Evolutionary conservation across 2,329 filamentous ascomycete genomes (phyloP).

Genomic region (Hypoxylon sp.): DNA sequence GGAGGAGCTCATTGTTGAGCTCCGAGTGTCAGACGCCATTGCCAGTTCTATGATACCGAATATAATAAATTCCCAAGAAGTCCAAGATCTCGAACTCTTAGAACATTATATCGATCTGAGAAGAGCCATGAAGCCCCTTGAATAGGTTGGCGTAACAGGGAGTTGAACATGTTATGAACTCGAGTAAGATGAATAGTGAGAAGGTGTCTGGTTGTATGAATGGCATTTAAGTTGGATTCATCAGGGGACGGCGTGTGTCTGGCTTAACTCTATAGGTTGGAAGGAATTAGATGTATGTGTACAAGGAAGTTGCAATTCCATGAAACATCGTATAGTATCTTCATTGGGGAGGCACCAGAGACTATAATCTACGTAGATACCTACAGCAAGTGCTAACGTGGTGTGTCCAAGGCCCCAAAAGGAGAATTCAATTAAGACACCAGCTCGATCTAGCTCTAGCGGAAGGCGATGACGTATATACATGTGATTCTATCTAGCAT

Average conservation of each 20-base stretch:
- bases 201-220: background rate
- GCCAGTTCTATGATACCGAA: conserved; percentile 34
- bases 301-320: conserved; percentile 3
- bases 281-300: background rate
- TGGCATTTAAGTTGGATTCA: background rate
- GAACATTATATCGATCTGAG: conserved; percentile 26
- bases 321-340: background rate
- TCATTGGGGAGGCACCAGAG: background rate
- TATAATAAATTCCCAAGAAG: conserved; percentile 43
- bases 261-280: background rate
- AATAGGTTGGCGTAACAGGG: conserved; percentile 3
- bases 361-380: background rate
- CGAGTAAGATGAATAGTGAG: conserved; percentile 3
- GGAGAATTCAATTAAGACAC: too few relatives aligned
- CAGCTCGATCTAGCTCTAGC: too few relatives aligned
- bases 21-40: conserved; percentile 40
- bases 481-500: background rate
- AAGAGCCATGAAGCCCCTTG: conserved; percentile 19
- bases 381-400: too few relatives aligned
- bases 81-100: conserved; percentile 34
- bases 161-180: background rate
- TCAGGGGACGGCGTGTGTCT: background rate
- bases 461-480: background rate
- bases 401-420: too few relatives aligned
- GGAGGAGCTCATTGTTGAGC: conserved; percentile 43